Base-by-base conservation (phyloP, 495 filamentous ascomycete species). In the Aspergillus nanangensis region DNA sequence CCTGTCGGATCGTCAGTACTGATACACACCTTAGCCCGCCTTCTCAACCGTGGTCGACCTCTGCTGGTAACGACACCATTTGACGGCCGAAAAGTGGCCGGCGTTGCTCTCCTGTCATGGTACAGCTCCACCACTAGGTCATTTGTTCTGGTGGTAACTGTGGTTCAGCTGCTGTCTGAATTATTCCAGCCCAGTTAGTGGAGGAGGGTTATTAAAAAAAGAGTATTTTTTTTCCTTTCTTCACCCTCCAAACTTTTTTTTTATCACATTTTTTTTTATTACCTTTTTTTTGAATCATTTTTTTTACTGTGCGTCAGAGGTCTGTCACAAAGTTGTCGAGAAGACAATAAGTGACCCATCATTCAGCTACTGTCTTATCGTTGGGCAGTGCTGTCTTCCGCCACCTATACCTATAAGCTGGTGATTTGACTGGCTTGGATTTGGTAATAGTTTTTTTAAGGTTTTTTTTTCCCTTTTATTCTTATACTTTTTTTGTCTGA, bases 41-140 rank as follows among this genome's bases (percentile, higher is more conserved):
- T 51, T 5, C 43, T 44, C 57, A 65, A 63, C 56, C 63, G 56
- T 61, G 56, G 60, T 64, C 53, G 58, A 60, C 49, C 39, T 41
- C 47, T 48, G 54, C 58, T 60, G 58, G 62, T 20, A 46, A 51
- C 49, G 44, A 41, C 40, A 46, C 37, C 41, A 45, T 47, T 41
- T 44, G 41, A 36, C 47, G 44, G 40, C 44, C 50, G 46, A 52
- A 53, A 41, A 52, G 45, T 49, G 45, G 41, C 50, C 53, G 51
- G 24, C 42, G 45, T 45, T 49, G 39, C 48, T 55, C 31, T 50
- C 43, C 39, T 45, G 31, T 32, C 50, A 44, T 55, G 52, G 50
- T 47, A 47, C 50, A 47, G 54, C 55, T 60, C 57, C 57, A 60
- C 57, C 38, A 42, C 19, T 17, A n/a, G 24, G 38, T 51, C 47